Evolutionary conservation across 345 rosid genomes (phyloP), one percentile per base, ranked within the genome.

Genomic region (Iberis pinnata): DNA sequence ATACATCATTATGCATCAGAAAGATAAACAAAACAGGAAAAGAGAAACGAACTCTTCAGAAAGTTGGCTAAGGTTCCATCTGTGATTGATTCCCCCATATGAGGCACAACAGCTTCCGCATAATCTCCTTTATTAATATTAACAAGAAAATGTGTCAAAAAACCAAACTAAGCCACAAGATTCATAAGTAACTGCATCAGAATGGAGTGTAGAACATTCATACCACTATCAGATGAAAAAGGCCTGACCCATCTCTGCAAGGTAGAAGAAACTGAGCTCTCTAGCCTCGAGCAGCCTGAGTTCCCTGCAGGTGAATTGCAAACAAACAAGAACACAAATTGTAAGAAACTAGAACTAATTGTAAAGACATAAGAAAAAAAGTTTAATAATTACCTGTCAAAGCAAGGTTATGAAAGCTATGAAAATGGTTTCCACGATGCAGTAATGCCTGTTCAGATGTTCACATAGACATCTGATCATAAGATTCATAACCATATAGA

Each of bases 81-180:
- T 12, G 82, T 80, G 53, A 86, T 86, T 47, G 95, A 86, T 86
- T 86, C 95, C 46, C 90, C 95, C 95, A 86, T 86, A 62, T 75
- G 78, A 63, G 95, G 95, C 43, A 86, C 95, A 61, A 86, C 80
- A 60, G 76, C 90, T 41, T 80, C 82, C 62, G 80, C 80, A 12
- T 68, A 53, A 74, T 86, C 88, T 15, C 80, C 95, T 86, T 61
- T 56, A 67, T 20, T 36, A 12, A 43, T 50, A 69, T 20, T 49
- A 43, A 69, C 40, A 69, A 64, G 43, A 41, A 19, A 51, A 19
- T 45, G 29, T 14, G 25, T 39, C 12, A 70, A 43, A 26, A 26
- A 8, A 4, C 29, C 7, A 56, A 44, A 13, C 32, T n/a, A 9
- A 27, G 19, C n/a, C 33, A 62, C 13, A 27, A 7, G 12, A 0